phyloP scores from a whole-genome alignment of 257 asterid genomes.

The Jaltomata sinuosa region DNA sequence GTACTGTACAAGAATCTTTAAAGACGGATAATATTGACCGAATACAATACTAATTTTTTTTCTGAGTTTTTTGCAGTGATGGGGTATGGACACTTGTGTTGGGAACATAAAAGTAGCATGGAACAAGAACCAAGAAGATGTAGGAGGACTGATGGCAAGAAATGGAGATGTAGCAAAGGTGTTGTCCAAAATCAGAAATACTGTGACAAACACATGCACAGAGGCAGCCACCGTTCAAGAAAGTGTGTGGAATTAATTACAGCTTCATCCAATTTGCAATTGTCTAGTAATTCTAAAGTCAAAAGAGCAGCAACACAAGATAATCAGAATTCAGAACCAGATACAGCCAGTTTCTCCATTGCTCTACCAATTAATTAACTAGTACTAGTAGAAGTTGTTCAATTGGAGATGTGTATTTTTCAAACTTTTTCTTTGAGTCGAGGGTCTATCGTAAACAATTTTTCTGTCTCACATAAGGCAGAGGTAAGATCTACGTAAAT shows the following conservation, averaged over 20 bases:
- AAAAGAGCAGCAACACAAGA: background rate
- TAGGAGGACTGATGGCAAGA: constrained; percentile 25
- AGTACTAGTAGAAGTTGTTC: background rate
- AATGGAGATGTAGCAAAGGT: constrained; percentile 19
- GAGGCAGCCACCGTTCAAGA: constrained; percentile 10
- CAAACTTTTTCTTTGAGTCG: background rate
- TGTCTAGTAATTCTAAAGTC: background rate
- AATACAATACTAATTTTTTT: background rate
- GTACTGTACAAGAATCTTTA: background rate
- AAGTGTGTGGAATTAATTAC: background rate
- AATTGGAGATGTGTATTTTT: background rate
- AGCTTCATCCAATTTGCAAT: background rate
- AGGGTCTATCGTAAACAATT: too few species aligned
- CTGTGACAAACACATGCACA: constrained; percentile 13
- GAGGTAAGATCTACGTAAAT: too few species aligned
- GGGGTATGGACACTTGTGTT: background rate
- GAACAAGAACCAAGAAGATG: constrained; percentile 21
- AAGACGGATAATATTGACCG: background rate
- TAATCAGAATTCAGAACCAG: background rate
- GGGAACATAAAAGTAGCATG: background rate
- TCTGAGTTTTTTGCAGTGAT: background rate
- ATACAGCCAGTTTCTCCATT: background rate
- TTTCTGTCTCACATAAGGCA: too few species aligned
- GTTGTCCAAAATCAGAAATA: constrained; percentile 16
- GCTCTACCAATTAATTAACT: background rate